Conservation (phyloP, 495 filamentous ascomycete genomes). For the Penicillium arizonense region DNA sequence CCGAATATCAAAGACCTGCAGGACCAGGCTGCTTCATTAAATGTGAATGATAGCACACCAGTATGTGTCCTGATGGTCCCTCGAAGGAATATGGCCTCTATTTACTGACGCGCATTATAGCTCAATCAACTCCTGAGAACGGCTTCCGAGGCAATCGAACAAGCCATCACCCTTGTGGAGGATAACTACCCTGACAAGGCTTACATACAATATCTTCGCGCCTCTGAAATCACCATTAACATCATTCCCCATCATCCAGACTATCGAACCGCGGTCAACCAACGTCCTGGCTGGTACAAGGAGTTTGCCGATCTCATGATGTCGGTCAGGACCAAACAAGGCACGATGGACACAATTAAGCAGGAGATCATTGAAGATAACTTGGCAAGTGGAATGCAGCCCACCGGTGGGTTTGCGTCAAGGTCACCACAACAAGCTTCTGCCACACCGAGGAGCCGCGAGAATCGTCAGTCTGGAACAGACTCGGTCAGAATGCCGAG, state of each 20-base stretch:
- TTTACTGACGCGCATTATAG: slow-evolving; percentile 27
- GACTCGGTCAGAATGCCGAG: slow-evolving; percentile 41
- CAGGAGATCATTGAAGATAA: slow-evolving; percentile 46
- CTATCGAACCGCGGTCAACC: slow-evolving; percentile 40
- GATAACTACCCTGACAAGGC: slow-evolving; percentile 59
- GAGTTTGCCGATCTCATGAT: slow-evolving; percentile 44
- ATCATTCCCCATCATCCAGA: slow-evolving; percentile 72
- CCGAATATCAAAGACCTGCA: slow-evolving; percentile 77
- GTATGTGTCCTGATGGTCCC: slow-evolving; percentile 28
- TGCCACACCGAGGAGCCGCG: slow-evolving; percentile 21
- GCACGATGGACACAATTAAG: slow-evolving; percentile 45
- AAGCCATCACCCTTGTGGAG: slow-evolving; percentile 34
- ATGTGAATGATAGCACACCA: slow-evolving; percentile 40
- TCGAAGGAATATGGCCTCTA: neutral
- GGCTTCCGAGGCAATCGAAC: slow-evolving; percentile 37
- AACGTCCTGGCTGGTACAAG: slow-evolving; percentile 38
- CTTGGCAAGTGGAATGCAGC: slow-evolving; percentile 31
- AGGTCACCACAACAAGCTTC: slow-evolving; percentile 7
- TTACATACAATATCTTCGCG: slow-evolving; percentile 76
- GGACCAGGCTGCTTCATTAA: slow-evolving; percentile 41
- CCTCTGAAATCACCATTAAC: slow-evolving; percentile 72
- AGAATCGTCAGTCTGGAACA: slow-evolving; percentile 17
- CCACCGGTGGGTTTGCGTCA: slow-evolving; percentile 16
- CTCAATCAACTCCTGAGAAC: slow-evolving; percentile 31
- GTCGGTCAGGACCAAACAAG: slow-evolving; percentile 48